Base-by-base conservation (phyloP, 2,329 filamentous ascomycete species). In the Stachybotrys chartarum region DNA sequence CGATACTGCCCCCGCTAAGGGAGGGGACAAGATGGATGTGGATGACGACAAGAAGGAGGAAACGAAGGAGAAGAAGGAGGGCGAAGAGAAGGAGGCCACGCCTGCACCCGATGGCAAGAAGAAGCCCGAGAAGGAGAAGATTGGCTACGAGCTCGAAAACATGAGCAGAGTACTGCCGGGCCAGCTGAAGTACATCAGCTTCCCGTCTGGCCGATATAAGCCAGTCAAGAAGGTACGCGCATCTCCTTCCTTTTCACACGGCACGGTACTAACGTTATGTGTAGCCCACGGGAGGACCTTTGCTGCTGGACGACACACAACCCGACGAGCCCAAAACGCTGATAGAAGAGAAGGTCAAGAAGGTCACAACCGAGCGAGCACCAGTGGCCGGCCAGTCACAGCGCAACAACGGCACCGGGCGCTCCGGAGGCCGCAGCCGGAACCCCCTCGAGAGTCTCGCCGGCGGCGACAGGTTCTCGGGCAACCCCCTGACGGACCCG, bases 161-260 rank as follows among this genome's bases (percentile, higher is more conserved):
- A 95, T 99, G 91, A 95, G 89, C 54, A 84, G 94, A 64, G 91
- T 99, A 42, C 83, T 99, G 51, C 94, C 92, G 1, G 84, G 85
- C 50, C 94, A 99, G 76, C 83, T 97, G 67, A 96, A 96, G 78
- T 97, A 93, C 72, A 90, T 99, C 67, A 96, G 85, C 72, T 96
- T 99, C 79, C 85, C 90, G 51, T 83, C 90, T 60, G 89, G 90
- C 50, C 86, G 95, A 63, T 99, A 97, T 74, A 90, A 89, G 79
- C 93, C 94, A 42, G 92, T 97, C 58, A 85, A 85, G 72, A 82
- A 96, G 84, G 90, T 93, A 75, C 70, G 79, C 72, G 56, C 4
- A 24, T 17, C n/a, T 16, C 17, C 42, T 1, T 50, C 32, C 30
- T 24, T 17, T 17, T 8, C 35, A 32, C 5, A 45, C 16, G 39